Percentiles rank a stretch among this genome's conserved stretches.
These are phyloP conservation scores for Pleurotus djamor DNA, from an alignment of 768 basidiomycete species.

Conservation along the genomic window DNA sequence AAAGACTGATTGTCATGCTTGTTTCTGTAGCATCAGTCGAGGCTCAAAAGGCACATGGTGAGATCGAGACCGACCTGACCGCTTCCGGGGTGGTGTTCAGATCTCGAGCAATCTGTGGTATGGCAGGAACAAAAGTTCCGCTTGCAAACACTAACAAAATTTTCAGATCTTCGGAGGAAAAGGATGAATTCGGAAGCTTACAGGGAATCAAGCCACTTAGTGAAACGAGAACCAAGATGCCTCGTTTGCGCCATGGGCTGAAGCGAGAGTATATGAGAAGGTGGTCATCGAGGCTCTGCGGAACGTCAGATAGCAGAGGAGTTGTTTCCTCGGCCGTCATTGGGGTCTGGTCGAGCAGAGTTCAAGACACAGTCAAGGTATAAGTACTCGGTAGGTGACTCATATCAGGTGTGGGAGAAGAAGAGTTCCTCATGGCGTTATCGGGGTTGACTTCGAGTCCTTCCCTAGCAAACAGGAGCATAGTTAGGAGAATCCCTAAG, in stretches of 20 bases:
- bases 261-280: conserved; percentile 44
- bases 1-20: conserved; percentile 51
- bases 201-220: conserved; percentile 53
- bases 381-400: too few relatives aligned
- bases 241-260: conserved; percentile 34
- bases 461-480: too few relatives aligned
- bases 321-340: too few relatives aligned
- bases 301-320: too few relatives aligned
- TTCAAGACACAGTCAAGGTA: too few relatives aligned
- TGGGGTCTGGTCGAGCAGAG: too few relatives aligned
- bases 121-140: conserved; percentile 70
- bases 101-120: conserved; percentile 71
- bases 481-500: too few relatives aligned
- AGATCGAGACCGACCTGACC: conserved; percentile 42
- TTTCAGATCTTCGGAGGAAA: conserved; percentile 26
- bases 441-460: too few relatives aligned
- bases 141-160: conserved; percentile 67
- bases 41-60: not conserved
- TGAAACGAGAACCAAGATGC: conserved; percentile 49
- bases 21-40: not conserved
- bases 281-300: not conserved
- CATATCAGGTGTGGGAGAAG: too few relatives aligned
- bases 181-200: conserved; percentile 20
- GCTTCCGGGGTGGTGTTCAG: conserved; percentile 52
- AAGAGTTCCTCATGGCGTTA: too few relatives aligned